Conservation (phyloP, 2,329 filamentous ascomycete species). For the Beauveria medogensis region DNA sequence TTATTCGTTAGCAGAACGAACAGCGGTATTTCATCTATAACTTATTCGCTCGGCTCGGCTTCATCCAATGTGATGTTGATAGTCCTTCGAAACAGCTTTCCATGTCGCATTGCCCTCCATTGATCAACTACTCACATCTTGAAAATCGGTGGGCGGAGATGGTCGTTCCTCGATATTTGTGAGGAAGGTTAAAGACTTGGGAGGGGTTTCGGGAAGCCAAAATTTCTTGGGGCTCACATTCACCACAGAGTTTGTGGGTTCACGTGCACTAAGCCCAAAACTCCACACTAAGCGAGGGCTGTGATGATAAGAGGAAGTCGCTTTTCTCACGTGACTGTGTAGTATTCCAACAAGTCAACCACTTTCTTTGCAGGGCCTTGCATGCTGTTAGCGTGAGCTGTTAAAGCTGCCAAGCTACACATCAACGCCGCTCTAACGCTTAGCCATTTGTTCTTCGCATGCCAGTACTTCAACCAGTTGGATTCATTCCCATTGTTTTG, state of each 20-base stretch:
- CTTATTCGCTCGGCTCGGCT: constrained; percentile 4
- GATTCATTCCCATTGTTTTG: not conserved
- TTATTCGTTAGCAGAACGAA: constrained; percentile 23
- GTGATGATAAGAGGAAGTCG: constrained; percentile 19
- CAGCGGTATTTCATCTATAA: not conserved
- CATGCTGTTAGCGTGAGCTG: not conserved
- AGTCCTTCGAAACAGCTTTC: not conserved
- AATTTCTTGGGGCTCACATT: constrained; percentile 33
- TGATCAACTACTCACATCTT: constrained; percentile 34
- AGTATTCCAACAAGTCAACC: not conserved
- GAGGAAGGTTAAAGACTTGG: constrained; percentile 27
- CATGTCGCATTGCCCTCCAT: not conserved
- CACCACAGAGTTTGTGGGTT: constrained; percentile 34
- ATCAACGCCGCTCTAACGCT: not conserved
- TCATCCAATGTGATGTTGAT: constrained; percentile 7
- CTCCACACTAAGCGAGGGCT: constrained; percentile 34
- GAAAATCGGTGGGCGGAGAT: constrained; percentile 33
- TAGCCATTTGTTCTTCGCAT: not conserved
- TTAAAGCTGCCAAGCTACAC: not conserved
- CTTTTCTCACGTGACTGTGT: constrained; percentile 18
- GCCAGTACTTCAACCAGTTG: not conserved
- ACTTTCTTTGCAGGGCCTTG: too few species aligned
- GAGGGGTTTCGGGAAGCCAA: constrained; percentile 31
- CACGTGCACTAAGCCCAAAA: constrained; percentile 28
- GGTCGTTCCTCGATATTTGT: constrained; percentile 33